Conservation (phyloP, 2,329 filamentous ascomycete species). For the Huntiella savannae region DNA sequence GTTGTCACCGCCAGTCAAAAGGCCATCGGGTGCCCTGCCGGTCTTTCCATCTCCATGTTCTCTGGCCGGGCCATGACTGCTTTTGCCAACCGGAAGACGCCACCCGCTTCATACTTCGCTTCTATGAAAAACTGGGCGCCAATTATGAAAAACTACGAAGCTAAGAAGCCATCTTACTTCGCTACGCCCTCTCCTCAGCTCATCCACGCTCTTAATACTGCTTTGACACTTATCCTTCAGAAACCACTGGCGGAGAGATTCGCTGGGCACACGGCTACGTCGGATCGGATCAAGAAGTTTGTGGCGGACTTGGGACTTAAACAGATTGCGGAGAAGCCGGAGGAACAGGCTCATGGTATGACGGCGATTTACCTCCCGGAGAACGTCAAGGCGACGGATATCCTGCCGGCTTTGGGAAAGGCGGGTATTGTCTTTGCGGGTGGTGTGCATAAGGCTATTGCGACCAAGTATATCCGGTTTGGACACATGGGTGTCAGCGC, state of each 20-base stretch:
- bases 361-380: constrained; percentile 93
- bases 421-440: constrained; percentile 88
- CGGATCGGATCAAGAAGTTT: constrained; percentile 71
- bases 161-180: constrained; percentile 94
- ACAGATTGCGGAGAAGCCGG: constrained; percentile 66
- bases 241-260: constrained; percentile 67
- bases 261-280: constrained; percentile 57
- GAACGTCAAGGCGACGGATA: constrained; percentile 56
- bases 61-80: constrained; percentile 70
- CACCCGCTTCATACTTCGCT: constrained; percentile 77
- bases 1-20: constrained; percentile 93
- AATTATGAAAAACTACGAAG: constrained; percentile 99
- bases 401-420: constrained; percentile 68
- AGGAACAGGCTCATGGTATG: constrained; percentile 93
- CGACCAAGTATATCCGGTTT: constrained; percentile 80
- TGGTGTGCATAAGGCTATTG: constrained; percentile 90
- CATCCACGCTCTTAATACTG: constrained; percentile 77
- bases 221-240: constrained; percentile 70
- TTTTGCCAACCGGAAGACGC: constrained; percentile 63
- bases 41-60: constrained; percentile 84
- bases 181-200: constrained; percentile 91
- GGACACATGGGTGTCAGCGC: constrained; percentile 96
- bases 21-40: constrained; percentile 87
- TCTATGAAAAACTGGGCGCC: constrained; percentile 96
- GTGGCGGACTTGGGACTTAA: constrained; percentile 65